These are phyloP conservation scores for Epichloe amarillans DNA, from an alignment of 2,329 filamentous ascomycete genomes.

Conservation along the genomic window DNA sequence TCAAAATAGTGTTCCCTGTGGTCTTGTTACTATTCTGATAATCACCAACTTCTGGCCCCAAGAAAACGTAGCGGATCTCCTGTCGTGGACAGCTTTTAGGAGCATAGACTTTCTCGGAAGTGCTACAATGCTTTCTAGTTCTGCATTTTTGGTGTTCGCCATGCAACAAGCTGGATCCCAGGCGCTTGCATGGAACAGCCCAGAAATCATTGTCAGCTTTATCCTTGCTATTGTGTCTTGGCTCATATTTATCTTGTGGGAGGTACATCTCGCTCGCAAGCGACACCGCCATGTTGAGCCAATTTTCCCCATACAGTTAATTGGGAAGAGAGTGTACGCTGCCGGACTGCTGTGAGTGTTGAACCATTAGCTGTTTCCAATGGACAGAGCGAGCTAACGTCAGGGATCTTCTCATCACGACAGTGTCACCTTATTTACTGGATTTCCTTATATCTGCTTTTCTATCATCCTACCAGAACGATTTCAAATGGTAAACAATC, in stretches of 20 bases:
- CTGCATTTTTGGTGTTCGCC: slow-evolving; percentile 40
- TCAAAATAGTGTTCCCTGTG: slow-evolving; percentile 33
- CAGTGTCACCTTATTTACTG: slow-evolving; percentile 42
- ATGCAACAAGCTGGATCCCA: slow-evolving; percentile 43
- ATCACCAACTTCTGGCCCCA: slow-evolving; percentile 34
- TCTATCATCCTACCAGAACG: slow-evolving; percentile 45
- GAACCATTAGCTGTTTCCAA: not conserved
- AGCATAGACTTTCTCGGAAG: slow-evolving; percentile 41
- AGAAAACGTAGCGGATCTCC: slow-evolving; percentile 20
- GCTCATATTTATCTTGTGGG: slow-evolving; percentile 37
- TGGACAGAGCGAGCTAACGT: not conserved
- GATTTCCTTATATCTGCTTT: slow-evolving; percentile 44
- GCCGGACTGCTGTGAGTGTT: slow-evolving; percentile 34
- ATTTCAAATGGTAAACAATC: slow-evolving; percentile 44
- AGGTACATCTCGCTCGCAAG: slow-evolving; percentile 29
- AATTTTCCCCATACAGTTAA: slow-evolving; percentile 39
- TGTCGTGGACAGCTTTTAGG: slow-evolving; percentile 28
- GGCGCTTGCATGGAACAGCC: slow-evolving; percentile 36
- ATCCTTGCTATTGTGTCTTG: slow-evolving; percentile 34
- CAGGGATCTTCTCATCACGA: not conserved
- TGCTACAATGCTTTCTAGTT: slow-evolving; percentile 35
- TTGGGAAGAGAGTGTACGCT: slow-evolving; percentile 35
- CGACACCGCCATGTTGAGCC: slow-evolving; percentile 31
- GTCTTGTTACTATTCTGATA: slow-evolving; percentile 30
- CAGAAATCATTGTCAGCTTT: slow-evolving; percentile 35